A percentile compares a stretch with the other conserved stretches of the same genome.
phyloP scores from a whole-genome alignment of 306 rosid species.

The Fragaria iinumae region DNA sequence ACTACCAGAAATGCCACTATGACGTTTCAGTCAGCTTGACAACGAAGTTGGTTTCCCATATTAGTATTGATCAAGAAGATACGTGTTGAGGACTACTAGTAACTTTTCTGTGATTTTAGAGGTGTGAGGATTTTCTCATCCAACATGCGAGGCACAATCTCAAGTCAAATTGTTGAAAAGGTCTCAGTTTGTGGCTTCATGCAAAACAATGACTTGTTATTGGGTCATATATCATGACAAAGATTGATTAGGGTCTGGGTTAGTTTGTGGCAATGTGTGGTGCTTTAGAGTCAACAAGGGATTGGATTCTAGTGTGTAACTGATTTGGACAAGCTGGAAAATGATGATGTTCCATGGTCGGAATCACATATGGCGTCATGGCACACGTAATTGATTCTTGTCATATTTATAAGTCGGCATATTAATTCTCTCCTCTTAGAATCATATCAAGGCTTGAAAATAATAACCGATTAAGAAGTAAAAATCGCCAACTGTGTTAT shows the following conservation, averaged over 20 bases:
- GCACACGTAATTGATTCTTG: not conserved
- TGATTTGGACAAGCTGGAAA: not conserved
- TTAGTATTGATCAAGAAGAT: not conserved
- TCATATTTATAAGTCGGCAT: not conserved
- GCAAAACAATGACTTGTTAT: not conserved
- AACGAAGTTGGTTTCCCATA: not conserved
- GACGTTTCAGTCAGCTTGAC: not conserved
- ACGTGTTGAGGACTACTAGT: not conserved
- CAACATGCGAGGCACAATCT: not conserved
- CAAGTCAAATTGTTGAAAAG: not conserved
- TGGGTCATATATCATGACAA: not conserved
- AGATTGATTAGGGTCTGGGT: not conserved
- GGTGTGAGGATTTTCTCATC: not conserved
- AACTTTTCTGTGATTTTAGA: not conserved
- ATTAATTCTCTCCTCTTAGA: not conserved
- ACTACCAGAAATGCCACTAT: not conserved
- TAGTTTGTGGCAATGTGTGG: not conserved
- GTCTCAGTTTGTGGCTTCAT: not conserved
- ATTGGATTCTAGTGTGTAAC: not conserved
- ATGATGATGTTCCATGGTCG: not conserved
- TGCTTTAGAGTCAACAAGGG: not conserved
- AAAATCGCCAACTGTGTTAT: no score
- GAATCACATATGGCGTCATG: conserved; percentile 2
- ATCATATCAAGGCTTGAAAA: no score
- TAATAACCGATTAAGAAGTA: no score